Evolutionary conservation across 148 eudicot species (phyloP), one percentile per base, ranked within the genome.

Genomic region (Salicornia ramosissima): DNA sequence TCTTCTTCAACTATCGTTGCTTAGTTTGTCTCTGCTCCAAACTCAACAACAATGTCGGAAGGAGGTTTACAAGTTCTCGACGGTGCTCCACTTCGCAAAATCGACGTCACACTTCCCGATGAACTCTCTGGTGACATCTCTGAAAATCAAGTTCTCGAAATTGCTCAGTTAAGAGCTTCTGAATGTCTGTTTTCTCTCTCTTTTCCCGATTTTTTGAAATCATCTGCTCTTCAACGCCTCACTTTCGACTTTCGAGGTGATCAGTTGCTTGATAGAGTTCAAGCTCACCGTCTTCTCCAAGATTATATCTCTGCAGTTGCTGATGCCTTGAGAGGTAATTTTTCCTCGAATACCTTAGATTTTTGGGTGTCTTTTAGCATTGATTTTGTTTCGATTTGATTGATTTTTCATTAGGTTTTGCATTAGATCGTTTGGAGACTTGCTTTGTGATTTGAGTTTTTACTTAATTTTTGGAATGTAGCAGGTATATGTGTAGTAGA

Each of bases 291-390:
- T 15, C 56, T 71, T 29, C 71, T 82, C 13, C 80, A 68, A n/a
- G 75, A 73, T 62, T 86, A 80, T 67, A 22, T 82, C 68, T 45
- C 83, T 45, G 90, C 86, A 24, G 80, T 86, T 74, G 84, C 90
- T 55, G 84, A 84, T 66, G 75, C 78, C 64, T 71, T 86, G 73
- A 71, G 64, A 82, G 90, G 87, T 86, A 65, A 5, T n/a, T 51
- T 13, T n/a, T 21, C 19, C 14, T 51, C 46, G 31, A 16, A 47
- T n/a, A n/a, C n/a, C n/a, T n/a, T n/a, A n/a, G n/a, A n/a, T n/a
- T n/a, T n/a, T n/a, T n/a, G n/a, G n/a, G n/a, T n/a, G n/a, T n/a
- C n/a, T n/a, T n/a, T n/a, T n/a, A n/a, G n/a, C n/a, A n/a, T n/a
- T n/a, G n/a, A n/a, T n/a, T 36, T 36, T 36, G 40, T 36, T 36